Base-by-base conservation (phyloP, 2,329 filamentous ascomycete species). In the Ceratocystis diversiconidia region DNA sequence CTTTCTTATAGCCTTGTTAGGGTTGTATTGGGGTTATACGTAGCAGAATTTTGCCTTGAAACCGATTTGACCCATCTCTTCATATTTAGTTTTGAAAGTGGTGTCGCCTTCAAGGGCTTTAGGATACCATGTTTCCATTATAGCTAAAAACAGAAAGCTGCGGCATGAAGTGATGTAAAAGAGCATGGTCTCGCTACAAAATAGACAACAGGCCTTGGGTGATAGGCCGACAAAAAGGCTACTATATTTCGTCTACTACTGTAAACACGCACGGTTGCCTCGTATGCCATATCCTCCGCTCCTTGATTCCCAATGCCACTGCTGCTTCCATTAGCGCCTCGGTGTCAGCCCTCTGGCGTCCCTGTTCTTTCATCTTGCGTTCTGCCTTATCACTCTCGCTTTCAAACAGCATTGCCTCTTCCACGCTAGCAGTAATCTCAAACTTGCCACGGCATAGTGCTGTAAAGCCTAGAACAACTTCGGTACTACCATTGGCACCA, bases 401-500 rank as follows among this genome's bases (percentile, higher is more conserved):
- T 68, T 69, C 71, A 76, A 76, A 80, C 6, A 89, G 72, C 68
- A 80, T 80, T 2, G 88, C 84, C 77, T 96, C 92, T 75, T 96
- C 92, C 0, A 96, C 84, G 12, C 83, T 87, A 4, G 86, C 90
- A 28, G 83, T 84, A 25, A 96, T 79, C 74, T 95, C 91, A 73
- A 92, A 96, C 69, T 89, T 85, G 17, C 92, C 92, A 57, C 85
- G 81, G 69, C 88, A 91, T 43, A 96, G 81, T 41, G 87, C 82
- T 52, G 89, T 89, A 55, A 92, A 80, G 3, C 88, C 88, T 3
- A 95, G 75, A 1, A 80, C 79, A 25, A 89, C 78, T 68, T 86
- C 81, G 0, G 80, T 78, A n/a, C 75, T 82, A 57, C 81, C 78
- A 3, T 83, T 81, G 0, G 85, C 82, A 5, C 75, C 74, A 1